A percentile compares a stretch with the other conserved stretches of the same genome.
phyloP scores from a whole-genome alignment of 2,329 filamentous ascomycete species.

The Tolypocladium inflatum region DNA sequence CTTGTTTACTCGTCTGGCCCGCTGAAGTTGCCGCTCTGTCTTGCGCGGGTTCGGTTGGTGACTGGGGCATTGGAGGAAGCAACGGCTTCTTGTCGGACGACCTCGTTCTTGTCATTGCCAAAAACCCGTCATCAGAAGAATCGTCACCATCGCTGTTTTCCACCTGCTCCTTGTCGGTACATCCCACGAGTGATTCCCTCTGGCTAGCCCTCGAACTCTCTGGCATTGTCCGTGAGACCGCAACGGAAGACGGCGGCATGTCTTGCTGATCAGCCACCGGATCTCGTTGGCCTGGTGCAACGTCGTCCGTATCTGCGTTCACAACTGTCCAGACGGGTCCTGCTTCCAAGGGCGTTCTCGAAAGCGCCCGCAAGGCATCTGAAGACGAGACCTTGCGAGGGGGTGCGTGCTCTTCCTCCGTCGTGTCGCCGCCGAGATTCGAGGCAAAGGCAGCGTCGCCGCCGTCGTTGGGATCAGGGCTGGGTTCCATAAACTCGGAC shows the following conservation, averaged over 20 bases:
- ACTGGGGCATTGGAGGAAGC: background rate
- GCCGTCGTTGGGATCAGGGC: slow-evolving; percentile 14
- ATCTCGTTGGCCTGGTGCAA: slow-evolving; percentile 3
- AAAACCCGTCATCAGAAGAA: slow-evolving; percentile 30
- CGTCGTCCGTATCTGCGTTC: slow-evolving; percentile 22
- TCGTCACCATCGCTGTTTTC: slow-evolving; percentile 7
- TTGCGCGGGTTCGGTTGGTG: background rate
- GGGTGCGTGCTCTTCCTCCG: slow-evolving; percentile 30
- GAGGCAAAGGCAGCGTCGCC: slow-evolving; percentile 16
- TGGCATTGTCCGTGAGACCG: background rate
- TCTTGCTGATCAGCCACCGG: background rate
- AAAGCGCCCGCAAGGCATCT: slow-evolving; percentile 42
- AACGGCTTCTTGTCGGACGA: slow-evolving; percentile 9
- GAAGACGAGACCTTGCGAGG: slow-evolving; percentile 48
- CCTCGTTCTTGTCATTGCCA: slow-evolving; percentile 28
- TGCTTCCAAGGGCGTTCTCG: slow-evolving; percentile 40
- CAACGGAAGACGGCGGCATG: too few relatives aligned
- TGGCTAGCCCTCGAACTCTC: background rate
- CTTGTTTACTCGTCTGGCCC: background rate
- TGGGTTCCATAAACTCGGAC: slow-evolving; percentile 19
- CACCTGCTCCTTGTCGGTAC: background rate
- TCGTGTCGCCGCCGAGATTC: slow-evolving; percentile 26
- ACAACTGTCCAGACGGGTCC: slow-evolving; percentile 42
- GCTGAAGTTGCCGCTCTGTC: slow-evolving; percentile 1
- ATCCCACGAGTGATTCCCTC: background rate